Base-by-base conservation (phyloP, 164 flowering plant genomes). In the Taxillus chinensis region DNA sequence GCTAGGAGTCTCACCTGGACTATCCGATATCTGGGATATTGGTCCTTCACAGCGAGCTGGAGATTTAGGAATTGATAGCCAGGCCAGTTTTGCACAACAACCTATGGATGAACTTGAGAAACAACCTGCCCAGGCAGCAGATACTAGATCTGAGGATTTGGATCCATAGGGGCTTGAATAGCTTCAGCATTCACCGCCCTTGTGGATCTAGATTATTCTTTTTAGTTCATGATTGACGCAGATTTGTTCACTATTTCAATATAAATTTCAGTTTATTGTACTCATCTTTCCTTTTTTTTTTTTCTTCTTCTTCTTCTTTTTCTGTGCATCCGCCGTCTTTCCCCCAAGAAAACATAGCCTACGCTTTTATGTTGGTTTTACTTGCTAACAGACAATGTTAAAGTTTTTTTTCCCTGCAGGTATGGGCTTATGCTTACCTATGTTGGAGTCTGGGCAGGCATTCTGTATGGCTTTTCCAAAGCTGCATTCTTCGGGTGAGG, bases 11-110 rank as follows among this genome's bases (percentile, higher is more conserved):
- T 60, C 67, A 5, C 55, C 72, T 60, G 82, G 67, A n/a, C 56
- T 80, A 37, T 71, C 83, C 2, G 79, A 81, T 71, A 45, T 79
- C n/a, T 81, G 90, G 95, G 80, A 84, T 56, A 52, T 83, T n/a
- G 78, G 74, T 55, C 67, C 73, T 2, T 62, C 66, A 10, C 84
- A 80, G 54, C 71, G 60, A 13, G 76, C 62, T 41, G 84, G 68
- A 75, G 69, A 64, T 67, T 71, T 78, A 14, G 83, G 77, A 17
- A 62, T 68, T 64, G 87, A 78, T 57, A 63, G 56, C 51, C 77
- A 77, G 83, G 65, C 69, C 8, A 69, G 70, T 68, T 27, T 27
- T 27, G 80, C 70, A 59, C 86, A 76, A 45, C 60, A 73, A 41
- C 61, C 76, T 57, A 39, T 72, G 15, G 64, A 66, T 56, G 76